Conservation (phyloP, 257 asterid genomes). For the Gentiana macrophylla region DNA sequence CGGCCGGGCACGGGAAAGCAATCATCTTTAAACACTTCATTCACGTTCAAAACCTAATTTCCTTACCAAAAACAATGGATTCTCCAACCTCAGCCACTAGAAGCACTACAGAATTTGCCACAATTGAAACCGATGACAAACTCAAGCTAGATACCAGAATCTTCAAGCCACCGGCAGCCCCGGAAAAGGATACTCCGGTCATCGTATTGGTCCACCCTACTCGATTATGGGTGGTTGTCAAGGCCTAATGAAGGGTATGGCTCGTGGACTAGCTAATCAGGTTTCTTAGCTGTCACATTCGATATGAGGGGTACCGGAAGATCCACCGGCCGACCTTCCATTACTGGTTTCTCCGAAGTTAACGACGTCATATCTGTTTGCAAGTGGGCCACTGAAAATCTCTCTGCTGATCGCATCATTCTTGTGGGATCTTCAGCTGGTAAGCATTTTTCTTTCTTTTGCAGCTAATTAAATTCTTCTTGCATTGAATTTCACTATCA, state of each 20-base stretch:
- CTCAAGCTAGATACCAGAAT: slow-evolving; percentile 45
- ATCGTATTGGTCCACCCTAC: slow-evolving; percentile 60
- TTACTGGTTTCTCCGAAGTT: slow-evolving; percentile 68
- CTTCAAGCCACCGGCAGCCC: slow-evolving; percentile 21
- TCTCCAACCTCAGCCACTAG: neutral
- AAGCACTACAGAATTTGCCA: slow-evolving; percentile 29
- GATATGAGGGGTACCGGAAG: slow-evolving; percentile 80
- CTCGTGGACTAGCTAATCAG: slow-evolving; percentile 43
- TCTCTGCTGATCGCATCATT: slow-evolving; percentile 44
- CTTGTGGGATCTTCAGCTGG: slow-evolving; percentile 88
- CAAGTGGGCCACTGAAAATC: slow-evolving; percentile 47
- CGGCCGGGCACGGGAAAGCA: too few species aligned
- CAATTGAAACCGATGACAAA: slow-evolving; percentile 40
- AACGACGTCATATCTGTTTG: slow-evolving; percentile 67
- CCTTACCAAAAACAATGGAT: neutral
- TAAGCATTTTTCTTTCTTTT: neutral
- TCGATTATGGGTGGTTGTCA: slow-evolving; percentile 74
- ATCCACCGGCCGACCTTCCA: slow-evolving; percentile 71
- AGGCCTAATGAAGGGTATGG: slow-evolving; percentile 73
- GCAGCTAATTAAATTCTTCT: too few species aligned
- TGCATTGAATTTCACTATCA: neutral
- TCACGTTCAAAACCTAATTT: neutral
- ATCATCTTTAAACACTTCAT: neutral
- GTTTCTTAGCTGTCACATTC: slow-evolving; percentile 55
- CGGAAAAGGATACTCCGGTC: slow-evolving; percentile 17